Evolutionary conservation across 257 asterid genomes (phyloP), one percentile per base, ranked within the genome.

Genomic region (Solanum okadae): DNA sequence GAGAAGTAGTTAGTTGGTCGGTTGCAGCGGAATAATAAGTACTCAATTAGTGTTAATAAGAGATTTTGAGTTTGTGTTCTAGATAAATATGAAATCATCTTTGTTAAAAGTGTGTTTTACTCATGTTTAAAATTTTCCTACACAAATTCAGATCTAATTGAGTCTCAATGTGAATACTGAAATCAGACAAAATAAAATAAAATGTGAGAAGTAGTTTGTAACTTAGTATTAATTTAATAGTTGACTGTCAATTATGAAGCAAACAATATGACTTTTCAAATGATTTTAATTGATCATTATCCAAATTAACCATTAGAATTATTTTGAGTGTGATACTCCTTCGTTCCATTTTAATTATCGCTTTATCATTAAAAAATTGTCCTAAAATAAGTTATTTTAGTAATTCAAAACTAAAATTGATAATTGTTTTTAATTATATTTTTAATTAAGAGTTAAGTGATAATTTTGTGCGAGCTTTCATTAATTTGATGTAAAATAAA

Each of bases 81-180:
- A 65, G 16, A 1, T 10, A 25, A n/a, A 25, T n/a, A n/a, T 11
- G 3, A 25, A 65, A n/a, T 65, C 3, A 65, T 2, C 8, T 65
- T 65, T 65, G 1, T 44, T 44, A 44, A 0, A 65, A 3, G 3
- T 4, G 68, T 11, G 13, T 68, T 68, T 27, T 68, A 27, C 22
- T 68, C 1, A 0, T 10, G 0, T 67, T 2, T 25, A 70, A 7
- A 52, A 1, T 0, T 29, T 29, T 70, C 9, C 3, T 13, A 6
- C 1, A 12, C 3, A 13, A 25, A 27, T 25, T 14, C 0, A 4
- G 0, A 25, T 65, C 1, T 65, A 65, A n/a, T 65, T 14, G 7
- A 63, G 1, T 65, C 2, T 65, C 8, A 11, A 65, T 25, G 11
- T 65, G 0, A n/a, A 25, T 10, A 65, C 0, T 1, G 8, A 65